These are phyloP conservation scores for Xylaria nigripes DNA, from an alignment of 495 filamentous ascomycete species.

Conservation along the genomic window DNA sequence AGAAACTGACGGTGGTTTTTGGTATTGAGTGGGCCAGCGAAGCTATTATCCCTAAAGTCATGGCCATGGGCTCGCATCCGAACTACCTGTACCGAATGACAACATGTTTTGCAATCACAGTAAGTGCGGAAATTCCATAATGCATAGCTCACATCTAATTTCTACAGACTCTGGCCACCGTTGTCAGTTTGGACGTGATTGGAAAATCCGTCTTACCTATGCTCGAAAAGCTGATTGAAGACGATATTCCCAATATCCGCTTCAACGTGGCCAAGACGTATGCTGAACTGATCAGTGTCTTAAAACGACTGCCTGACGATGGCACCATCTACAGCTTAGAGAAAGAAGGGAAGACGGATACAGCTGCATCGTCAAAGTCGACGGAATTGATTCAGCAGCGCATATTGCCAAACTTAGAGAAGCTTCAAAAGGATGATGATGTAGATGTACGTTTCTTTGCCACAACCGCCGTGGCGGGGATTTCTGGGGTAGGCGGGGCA, in stretches of 20 bases:
- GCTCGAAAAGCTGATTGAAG: constrained; percentile 81
- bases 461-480: constrained; percentile 40
- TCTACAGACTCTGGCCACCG: constrained; percentile 78
- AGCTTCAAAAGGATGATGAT: constrained; percentile 91
- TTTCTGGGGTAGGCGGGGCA: constrained; percentile 33
- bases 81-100: constrained; percentile 99
- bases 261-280: constrained; percentile 99
- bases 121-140: constrained; percentile 40
- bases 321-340: constrained; percentile 79
- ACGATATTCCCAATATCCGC: constrained; percentile 96
- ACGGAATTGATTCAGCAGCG: constrained; percentile 79
- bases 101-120: constrained; percentile 94
- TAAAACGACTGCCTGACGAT: constrained; percentile 80
- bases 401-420: constrained; percentile 84
- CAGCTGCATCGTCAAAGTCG: constrained; percentile 57
- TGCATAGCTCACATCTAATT: constrained; percentile 23
- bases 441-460: constrained; percentile 97
- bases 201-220: constrained; percentile 91
- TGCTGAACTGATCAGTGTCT: constrained; percentile 72
- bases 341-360: constrained; percentile 56
- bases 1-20: constrained; percentile 97
- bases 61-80: constrained; percentile 93
- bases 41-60: constrained; percentile 96
- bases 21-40: constrained; percentile 97
- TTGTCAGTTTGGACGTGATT: constrained; percentile 85